A percentile compares a stretch with the other conserved stretches of the same genome.
These are phyloP conservation scores for Ephemerocybe angulata DNA, from an alignment of 768 basidiomycete genomes.

Conservation along the genomic window DNA sequence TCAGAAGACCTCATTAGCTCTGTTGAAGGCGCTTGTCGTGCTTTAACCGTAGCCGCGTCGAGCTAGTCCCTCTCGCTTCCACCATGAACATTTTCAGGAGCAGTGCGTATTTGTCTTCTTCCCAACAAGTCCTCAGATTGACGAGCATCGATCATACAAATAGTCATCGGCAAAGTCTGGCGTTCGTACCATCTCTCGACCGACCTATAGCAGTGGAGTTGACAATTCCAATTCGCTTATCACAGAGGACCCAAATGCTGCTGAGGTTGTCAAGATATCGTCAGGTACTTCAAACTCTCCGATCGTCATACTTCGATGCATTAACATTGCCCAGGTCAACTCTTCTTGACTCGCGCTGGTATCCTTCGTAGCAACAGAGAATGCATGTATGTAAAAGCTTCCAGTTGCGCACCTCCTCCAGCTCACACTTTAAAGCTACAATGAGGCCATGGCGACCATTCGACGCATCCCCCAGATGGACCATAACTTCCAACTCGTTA, in stretches of 20 bases:
- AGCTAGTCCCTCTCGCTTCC: constrained; percentile 14
- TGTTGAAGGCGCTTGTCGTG: background rate
- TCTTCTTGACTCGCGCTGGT: constrained; percentile 88
- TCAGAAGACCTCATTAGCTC: constrained; percentile 10
- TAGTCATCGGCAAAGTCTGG: constrained; percentile 93
- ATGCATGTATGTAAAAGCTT: constrained; percentile 95
- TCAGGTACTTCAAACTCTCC: constrained; percentile 39
- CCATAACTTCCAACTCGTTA: constrained; percentile 86
- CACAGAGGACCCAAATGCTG: constrained; percentile 88
- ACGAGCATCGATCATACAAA: constrained; percentile 9
- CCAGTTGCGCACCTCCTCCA: background rate
- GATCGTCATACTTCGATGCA: background rate
- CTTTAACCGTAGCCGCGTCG: constrained; percentile 9
- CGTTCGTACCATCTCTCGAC: constrained; percentile 52
- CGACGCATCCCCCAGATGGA: constrained; percentile 74
- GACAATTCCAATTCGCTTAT: constrained; percentile 13
- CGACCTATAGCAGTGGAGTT: constrained; percentile 9
- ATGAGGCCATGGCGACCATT: constrained; percentile 93
- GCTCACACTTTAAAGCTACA: constrained; percentile 57
- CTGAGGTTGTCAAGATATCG: constrained; percentile 92
- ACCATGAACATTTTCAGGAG: constrained; percentile 84
- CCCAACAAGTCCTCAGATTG: background rate
- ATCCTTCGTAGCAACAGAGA: constrained; percentile 89
- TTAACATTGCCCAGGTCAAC: constrained; percentile 47
- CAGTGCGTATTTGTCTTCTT: constrained; percentile 43